These are phyloP conservation scores for Croton setiger DNA, from an alignment of 441 rosid genomes.

Conservation along the genomic window DNA sequence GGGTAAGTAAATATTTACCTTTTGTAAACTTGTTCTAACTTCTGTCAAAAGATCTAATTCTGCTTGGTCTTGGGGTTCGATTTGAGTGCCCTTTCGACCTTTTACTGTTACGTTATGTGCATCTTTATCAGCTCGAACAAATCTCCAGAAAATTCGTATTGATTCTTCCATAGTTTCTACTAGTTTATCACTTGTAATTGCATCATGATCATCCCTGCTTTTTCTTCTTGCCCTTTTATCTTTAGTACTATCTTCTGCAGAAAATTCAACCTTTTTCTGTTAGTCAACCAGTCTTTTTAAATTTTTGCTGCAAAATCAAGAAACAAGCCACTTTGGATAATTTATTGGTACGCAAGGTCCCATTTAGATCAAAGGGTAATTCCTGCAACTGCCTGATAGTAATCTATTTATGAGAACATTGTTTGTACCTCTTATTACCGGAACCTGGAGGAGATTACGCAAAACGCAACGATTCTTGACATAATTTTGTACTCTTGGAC, in stretches of 20 bases:
- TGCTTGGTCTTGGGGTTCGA: conserved; percentile 52
- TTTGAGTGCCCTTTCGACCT: conserved; percentile 40
- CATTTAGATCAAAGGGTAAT: conserved; percentile 6
- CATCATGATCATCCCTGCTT: conserved; percentile 32
- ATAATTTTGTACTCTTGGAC: conserved; percentile 72
- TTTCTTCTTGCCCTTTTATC: conserved; percentile 46
- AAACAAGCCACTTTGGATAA: conserved; percentile 2
- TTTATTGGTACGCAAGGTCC: conserved; percentile 9
- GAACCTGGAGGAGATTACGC: conserved; percentile 90
- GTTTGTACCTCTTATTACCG: conserved; percentile 69
- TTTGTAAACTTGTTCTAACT: conserved; percentile 51
- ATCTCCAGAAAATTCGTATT: conserved; percentile 74
- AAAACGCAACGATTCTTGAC: conserved; percentile 62
- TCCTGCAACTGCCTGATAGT: neutral
- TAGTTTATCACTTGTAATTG: conserved; percentile 56
- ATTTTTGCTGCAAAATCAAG: conserved; percentile 20
- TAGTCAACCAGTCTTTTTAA: neutral
- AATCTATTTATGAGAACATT: neutral
- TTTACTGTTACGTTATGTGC: conserved; percentile 35
- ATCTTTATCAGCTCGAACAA: conserved; percentile 75
- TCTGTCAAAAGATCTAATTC: conserved; percentile 49
- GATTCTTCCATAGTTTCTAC: conserved; percentile 90
- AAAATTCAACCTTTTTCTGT: conserved; percentile 17
- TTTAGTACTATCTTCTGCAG: conserved; percentile 62
- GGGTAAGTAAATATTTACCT: conserved; percentile 35